A percentile compares a stretch with the other conserved stretches of the same genome.
These are phyloP conservation scores for Malus hybrid DNA, from an alignment of 331 rosid genomes.

Conservation along the genomic window DNA sequence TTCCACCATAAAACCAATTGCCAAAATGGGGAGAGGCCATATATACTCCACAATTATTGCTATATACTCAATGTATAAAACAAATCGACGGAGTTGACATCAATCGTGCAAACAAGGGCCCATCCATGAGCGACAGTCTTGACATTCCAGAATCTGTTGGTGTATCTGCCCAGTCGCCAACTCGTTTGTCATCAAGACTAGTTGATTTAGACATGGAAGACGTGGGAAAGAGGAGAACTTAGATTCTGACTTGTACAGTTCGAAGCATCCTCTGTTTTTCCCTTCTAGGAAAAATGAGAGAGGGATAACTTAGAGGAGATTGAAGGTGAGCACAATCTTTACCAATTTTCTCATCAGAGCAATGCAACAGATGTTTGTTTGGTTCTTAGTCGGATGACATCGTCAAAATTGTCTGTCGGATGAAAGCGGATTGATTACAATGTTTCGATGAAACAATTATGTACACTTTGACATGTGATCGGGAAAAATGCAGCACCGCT, in stretches of 20 bases:
- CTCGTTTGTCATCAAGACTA: conserved; percentile 51
- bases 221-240: conserved; percentile 68
- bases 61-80: too few relatives aligned
- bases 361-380: not conserved
- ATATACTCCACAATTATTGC: too few relatives aligned
- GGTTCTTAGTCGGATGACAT: not conserved
- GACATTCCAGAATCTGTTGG: conserved; percentile 97
- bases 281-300: not conserved
- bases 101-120: conserved; percentile 50
- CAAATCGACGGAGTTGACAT: conserved; percentile 25
- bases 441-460: not conserved
- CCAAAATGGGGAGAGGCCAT: too few relatives aligned
- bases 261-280: not conserved
- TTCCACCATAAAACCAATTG: too few relatives aligned
- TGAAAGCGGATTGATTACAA: not conserved
- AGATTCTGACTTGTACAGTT: conserved; percentile 19
- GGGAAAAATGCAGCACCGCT: not conserved
- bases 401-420: not conserved
- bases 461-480: not conserved
- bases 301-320: conserved; percentile 3
- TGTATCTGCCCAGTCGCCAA: conserved; percentile 44
- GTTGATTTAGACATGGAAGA: conserved; percentile 59
- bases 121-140: conserved; percentile 49
- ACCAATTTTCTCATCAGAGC: not conserved
- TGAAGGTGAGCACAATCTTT: not conserved